These are phyloP conservation scores for Zostera marina DNA, from an alignment of 116 monocot species.

Conservation along the genomic window DNA sequence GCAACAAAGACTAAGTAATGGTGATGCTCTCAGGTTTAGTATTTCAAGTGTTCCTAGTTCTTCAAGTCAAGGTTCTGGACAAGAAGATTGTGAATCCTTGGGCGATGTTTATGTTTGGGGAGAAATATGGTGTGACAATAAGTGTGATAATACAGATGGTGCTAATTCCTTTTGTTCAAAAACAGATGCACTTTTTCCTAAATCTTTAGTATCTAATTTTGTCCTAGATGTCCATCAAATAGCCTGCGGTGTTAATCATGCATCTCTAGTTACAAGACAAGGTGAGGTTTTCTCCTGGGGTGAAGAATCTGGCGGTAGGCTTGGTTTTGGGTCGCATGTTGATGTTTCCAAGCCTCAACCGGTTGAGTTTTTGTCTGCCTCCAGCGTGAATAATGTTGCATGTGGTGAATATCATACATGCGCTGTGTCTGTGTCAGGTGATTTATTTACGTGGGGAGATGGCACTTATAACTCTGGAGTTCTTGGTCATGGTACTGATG, in stretches of 20 bases:
- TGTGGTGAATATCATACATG: conserved; percentile 79
- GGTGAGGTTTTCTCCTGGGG: conserved; percentile 31
- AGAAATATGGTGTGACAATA: conserved; percentile 30
- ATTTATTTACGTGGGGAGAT: conserved; percentile 68
- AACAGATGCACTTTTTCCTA: conserved; percentile 24
- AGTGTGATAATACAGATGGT: conserved; percentile 25
- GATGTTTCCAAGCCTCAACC: conserved; percentile 14
- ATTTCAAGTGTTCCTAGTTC: conserved; percentile 51
- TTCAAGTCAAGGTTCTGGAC: conserved; percentile 38
- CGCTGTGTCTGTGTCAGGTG: conserved; percentile 43
- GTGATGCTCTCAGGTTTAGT: conserved; percentile 25
- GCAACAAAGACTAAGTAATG: conserved; percentile 28
- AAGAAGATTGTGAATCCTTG: conserved; percentile 45
- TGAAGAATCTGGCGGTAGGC: conserved; percentile 20
- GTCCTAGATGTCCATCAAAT: conserved; percentile 20
- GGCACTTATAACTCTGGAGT: conserved; percentile 25
- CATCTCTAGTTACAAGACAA: conserved; percentile 25
- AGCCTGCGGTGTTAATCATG: conserved; percentile 29
- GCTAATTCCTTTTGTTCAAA: conserved; percentile 14
- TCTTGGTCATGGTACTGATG: conserved; percentile 45
- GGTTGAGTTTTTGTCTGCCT: conserved; percentile 14
- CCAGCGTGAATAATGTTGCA: conserved; percentile 27
- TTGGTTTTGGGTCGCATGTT: conserved; percentile 15
- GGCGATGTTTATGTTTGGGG: conserved; percentile 58
- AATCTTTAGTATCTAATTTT: conserved; percentile 22